These are phyloP conservation scores for Pestalotiopsis sp. DNA, from an alignment of 2,329 filamentous ascomycete genomes.

Conservation along the genomic window DNA sequence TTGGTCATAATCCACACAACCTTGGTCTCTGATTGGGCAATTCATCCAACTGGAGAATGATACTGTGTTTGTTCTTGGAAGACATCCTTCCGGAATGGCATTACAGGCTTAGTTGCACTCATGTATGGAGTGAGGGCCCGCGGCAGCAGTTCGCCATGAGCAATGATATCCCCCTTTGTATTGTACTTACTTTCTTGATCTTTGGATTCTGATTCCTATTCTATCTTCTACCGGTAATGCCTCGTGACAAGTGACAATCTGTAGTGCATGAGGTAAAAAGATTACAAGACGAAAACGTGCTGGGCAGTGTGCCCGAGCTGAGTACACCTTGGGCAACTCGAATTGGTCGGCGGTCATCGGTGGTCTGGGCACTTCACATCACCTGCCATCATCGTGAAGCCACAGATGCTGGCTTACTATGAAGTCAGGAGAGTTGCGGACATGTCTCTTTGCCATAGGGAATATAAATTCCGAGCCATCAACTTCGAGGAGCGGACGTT, in stretches of 20 bases:
- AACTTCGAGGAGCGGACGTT: no score
- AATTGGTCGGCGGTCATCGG: no score
- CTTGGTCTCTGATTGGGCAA: neutral
- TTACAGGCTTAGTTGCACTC: neutral
- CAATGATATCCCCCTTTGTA: conserved; percentile 12
- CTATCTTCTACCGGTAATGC: neutral
- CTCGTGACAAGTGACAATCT: neutral
- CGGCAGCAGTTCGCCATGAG: conserved; percentile 4
- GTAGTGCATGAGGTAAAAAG: neutral
- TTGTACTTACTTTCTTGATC: conserved; percentile 10
- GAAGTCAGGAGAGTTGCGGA: no score
- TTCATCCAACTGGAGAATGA: neutral
- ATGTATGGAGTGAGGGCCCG: neutral
- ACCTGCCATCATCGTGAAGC: no score
- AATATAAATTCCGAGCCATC: no score
- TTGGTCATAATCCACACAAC: neutral
- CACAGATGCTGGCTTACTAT: no score
- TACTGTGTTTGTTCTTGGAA: neutral
- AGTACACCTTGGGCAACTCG: no score
- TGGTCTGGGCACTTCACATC: no score
- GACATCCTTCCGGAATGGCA: neutral
- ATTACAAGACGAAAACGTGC: neutral
- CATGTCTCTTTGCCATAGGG: no score
- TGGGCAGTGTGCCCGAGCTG: no score
- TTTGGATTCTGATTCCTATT: conserved; percentile 14